Base-by-base conservation (phyloP, 106 monocot species). In the Dioscorea zingiberensis region DNA sequence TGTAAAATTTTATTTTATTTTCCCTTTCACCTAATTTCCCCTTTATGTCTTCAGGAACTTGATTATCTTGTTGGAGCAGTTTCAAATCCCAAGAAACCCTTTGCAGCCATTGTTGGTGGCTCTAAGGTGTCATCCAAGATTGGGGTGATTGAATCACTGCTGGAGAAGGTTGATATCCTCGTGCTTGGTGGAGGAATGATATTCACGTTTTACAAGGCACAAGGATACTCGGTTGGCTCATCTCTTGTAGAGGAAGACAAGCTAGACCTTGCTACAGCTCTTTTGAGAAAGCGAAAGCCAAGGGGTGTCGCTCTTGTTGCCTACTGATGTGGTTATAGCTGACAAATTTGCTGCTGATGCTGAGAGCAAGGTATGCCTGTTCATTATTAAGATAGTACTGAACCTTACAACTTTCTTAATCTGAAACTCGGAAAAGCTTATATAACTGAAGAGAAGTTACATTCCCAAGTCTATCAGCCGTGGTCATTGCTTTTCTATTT, bases 261-360 rank as follows among this genome's bases (percentile, higher is more conserved):
- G 66, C 82, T 87, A 79, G 79, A 76, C 5, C 79, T 87, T 54
- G 87, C 87, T 13, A 87, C 76, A 21, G 44, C 63, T 19, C 79
- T 70, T 26, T 87, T 48, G 83, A 87, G 71, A 87, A 83, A 56
- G 83, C 87, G 4, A 83, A 80, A 74, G 62, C 80, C 18, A 87
- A 87, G 79, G 83, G 13, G 83, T 83, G 9, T 55, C 76, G 13
- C 68, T 87, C 11, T 64, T 87, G 49, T 80, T 87, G 64, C 83
- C 87, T 5, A 77, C 74, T 25, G 87, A 87, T 77, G 76, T 83
- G 38, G 80, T 87, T 59, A 19, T 71, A 16, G 83, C 87, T 18
- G 60, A 87, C 64, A 87, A 87, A 74, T 87, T 87, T 83, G 87
- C 83, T 28, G 71, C 87, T 27, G 87, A 87, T 83, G 87, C 83